Percentiles rank a stretch among this genome's conserved stretches.
Conservation (phyloP, 768 basidiomycete species). For the Leccinum obscurum region DNA sequence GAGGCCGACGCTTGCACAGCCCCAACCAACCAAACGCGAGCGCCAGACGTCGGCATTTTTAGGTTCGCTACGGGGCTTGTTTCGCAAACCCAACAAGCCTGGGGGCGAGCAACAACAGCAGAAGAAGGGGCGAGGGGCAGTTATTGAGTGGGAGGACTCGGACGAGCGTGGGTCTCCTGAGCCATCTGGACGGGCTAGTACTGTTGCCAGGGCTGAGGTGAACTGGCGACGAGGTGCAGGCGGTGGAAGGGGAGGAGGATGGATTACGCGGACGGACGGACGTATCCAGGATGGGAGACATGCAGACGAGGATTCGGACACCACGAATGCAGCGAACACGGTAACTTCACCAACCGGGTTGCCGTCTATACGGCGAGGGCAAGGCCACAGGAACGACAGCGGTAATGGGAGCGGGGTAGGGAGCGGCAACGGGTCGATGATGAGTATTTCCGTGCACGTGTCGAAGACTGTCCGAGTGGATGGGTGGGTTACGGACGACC, state of each 20-base stretch:
- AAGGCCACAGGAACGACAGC: too few species aligned
- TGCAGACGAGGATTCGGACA: slow-evolving; percentile 15
- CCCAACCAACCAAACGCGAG: slow-evolving; percentile 13
- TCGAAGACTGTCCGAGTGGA: background rate
- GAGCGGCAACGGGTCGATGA: slow-evolving; percentile 1
- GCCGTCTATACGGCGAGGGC: background rate
- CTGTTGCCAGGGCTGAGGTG: background rate
- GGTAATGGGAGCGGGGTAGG: background rate
- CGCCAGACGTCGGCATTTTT: slow-evolving; percentile 26
- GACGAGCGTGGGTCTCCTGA: background rate
- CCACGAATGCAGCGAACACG: background rate
- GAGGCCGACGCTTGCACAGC: background rate
- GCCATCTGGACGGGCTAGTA: background rate
- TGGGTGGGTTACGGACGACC: slow-evolving; percentile 25
- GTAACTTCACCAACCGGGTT: too few species aligned
- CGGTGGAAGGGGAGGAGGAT: slow-evolving; percentile 4
- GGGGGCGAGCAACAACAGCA: background rate
- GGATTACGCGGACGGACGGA: slow-evolving; percentile 34
- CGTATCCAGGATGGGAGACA: slow-evolving; percentile 10
- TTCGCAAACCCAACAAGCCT: slow-evolving; percentile 20
- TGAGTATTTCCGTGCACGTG: background rate
- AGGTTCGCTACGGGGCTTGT: slow-evolving; percentile 29
- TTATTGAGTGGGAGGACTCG: slow-evolving; percentile 20
- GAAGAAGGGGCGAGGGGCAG: slow-evolving; percentile 1
- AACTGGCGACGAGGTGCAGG: background rate